phyloP scores from a whole-genome alignment of 495 filamentous ascomycete genomes.

The Penicillium bialowiezense region DNA sequence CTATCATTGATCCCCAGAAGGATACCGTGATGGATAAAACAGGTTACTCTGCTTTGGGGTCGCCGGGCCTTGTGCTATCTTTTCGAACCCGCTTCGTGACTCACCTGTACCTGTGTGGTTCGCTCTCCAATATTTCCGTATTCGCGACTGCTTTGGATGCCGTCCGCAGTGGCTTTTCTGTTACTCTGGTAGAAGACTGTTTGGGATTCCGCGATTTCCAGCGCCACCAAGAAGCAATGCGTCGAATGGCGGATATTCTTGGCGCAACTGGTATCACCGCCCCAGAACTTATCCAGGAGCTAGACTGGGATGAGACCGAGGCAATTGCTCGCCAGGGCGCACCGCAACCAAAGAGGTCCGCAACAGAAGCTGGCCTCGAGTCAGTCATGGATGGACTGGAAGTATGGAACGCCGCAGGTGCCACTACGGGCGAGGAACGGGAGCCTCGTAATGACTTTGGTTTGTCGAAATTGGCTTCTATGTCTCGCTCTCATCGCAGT shows the following conservation, averaged over 20 bases:
- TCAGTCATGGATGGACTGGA: constrained; percentile 37
- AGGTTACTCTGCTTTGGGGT: constrained; percentile 85
- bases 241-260: constrained; percentile 71
- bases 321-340: constrained; percentile 31
- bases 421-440: constrained; percentile 3
- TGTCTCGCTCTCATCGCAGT: constrained; percentile 15
- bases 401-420: constrained; percentile 15
- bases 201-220: constrained; percentile 73
- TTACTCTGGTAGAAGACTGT: constrained; percentile 86
- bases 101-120: constrained; percentile 87
- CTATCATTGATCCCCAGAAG: constrained; percentile 49
- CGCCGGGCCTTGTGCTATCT: constrained; percentile 64
- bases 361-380: constrained; percentile 34
- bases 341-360: constrained; percentile 14
- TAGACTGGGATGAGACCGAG: constrained; percentile 47
- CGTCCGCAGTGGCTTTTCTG: constrained; percentile 77
- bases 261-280: constrained; percentile 65
- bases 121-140: constrained; percentile 83
- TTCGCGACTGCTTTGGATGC: constrained; percentile 93
- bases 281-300: constrained; percentile 53
- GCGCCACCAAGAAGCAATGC: constrained; percentile 73
- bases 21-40: constrained; percentile 76
- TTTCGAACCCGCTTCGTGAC: constrained; percentile 79
- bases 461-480: constrained; percentile 21
- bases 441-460: constrained; percentile 22